Conservation (phyloP, 192 early-diverging fungal species). For the Funneliformis geosporum region DNA sequence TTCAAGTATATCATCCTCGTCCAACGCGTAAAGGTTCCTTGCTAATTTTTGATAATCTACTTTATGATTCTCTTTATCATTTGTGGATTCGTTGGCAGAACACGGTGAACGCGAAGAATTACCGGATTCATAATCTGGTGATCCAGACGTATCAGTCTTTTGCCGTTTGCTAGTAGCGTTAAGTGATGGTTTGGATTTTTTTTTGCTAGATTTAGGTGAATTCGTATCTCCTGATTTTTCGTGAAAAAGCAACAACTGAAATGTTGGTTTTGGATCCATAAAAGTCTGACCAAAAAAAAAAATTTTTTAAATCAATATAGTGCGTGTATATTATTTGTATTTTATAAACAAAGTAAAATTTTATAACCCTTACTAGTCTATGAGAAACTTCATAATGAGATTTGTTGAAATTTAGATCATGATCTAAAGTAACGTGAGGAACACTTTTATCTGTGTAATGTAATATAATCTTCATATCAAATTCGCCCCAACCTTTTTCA, state of each 20-base stretch:
- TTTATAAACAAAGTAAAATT: too few relatives aligned
- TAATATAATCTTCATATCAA: conserved; percentile 57
- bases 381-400: conserved; percentile 48
- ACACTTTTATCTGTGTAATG: conserved; percentile 49
- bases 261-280: not conserved
- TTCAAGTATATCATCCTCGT: conserved; percentile 43
- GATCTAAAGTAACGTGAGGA: conserved; percentile 42
- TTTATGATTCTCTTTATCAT: conserved; percentile 28
- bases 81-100: not conserved
- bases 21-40: conserved; percentile 41
- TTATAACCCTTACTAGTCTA: conserved; percentile 39
- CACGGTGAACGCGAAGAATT: conserved; percentile 12
- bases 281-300: not conserved
- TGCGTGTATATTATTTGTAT: not conserved
- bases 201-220: not conserved
- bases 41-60: conserved; percentile 41
- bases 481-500: conserved; percentile 66
- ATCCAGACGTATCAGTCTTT: not conserved
- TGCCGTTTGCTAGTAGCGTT: not conserved
- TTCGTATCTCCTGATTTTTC: not conserved
- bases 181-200: conserved; percentile 22
- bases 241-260: not conserved
- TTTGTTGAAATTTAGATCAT: conserved; percentile 57
- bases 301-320: not conserved
- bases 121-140: conserved; percentile 19